A percentile compares a stretch with the other conserved stretches of the same genome.
Conservation (phyloP, 2,329 filamentous ascomycete genomes). For the Fusarium luffae region DNA sequence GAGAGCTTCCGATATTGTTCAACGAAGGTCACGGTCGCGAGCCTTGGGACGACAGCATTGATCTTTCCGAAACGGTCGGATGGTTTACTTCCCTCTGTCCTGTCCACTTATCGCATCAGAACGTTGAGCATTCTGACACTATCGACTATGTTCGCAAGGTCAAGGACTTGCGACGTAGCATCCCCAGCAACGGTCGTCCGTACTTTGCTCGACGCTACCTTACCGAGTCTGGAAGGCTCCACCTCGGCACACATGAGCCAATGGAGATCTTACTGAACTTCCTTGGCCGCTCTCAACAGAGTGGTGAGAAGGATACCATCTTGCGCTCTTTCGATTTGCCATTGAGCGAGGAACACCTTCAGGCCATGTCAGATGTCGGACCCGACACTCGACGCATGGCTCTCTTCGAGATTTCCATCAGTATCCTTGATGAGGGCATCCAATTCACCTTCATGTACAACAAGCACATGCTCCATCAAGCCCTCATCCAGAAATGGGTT, state of each 20-base stretch:
- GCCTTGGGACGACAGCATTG: constrained; percentile 46
- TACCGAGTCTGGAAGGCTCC: background rate
- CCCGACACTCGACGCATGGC: constrained; percentile 21
- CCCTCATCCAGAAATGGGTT: constrained; percentile 25
- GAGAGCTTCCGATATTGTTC: constrained; percentile 52
- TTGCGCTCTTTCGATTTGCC: background rate
- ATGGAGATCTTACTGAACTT: constrained; percentile 34
- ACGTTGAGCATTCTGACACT: background rate
- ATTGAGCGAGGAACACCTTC: constrained; percentile 3
- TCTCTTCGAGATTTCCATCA: constrained; percentile 40
- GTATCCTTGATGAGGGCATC: background rate
- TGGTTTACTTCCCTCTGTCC: constrained; percentile 60
- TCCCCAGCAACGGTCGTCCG: constrained; percentile 21
- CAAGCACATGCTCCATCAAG: constrained; percentile 25
- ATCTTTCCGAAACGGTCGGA: constrained; percentile 55
- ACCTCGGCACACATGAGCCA: background rate
- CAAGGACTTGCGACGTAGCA: constrained; percentile 22
- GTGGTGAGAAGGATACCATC: background rate
- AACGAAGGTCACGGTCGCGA: constrained; percentile 58
- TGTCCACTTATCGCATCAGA: constrained; percentile 28
- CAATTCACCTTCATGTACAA: constrained; percentile 25
- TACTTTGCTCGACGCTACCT: constrained; percentile 32
- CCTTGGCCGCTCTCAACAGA: constrained; percentile 22
- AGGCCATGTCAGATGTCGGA: constrained; percentile 13
- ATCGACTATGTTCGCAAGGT: constrained; percentile 20